Percentiles rank a stretch among this genome's conserved stretches.
Evolutionary conservation across 805 yeast genomes (phyloP).

Genomic region (Nakazawaea molendinolei): DNA sequence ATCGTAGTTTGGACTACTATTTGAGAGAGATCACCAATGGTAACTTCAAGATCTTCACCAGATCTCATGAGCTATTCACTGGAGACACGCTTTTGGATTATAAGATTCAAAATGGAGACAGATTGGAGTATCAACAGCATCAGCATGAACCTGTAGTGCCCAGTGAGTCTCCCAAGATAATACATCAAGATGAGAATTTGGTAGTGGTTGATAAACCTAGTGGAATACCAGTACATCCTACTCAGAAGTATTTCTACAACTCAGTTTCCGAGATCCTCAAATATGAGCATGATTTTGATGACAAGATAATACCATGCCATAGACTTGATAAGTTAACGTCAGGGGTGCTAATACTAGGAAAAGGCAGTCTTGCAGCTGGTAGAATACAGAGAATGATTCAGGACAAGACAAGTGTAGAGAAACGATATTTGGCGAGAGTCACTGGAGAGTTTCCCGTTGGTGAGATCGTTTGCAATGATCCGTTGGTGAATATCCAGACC

Average conservation of each 20-base stretch:
- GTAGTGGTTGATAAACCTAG: conserved; percentile 44
- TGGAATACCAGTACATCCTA: conserved; percentile 51
- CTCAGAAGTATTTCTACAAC: conserved; percentile 36
- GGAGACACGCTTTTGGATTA: conserved; percentile 14
- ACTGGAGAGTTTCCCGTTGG: conserved; percentile 33
- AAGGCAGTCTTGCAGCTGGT: conserved; percentile 26
- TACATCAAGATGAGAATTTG: conserved; percentile 30
- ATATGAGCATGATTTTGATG: too few relatives aligned
- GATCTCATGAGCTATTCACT: conserved; percentile 1
- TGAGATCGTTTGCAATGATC: conserved; percentile 27
- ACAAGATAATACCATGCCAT: conserved; percentile 29
- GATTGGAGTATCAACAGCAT: conserved; percentile 28
- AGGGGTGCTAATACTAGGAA: conserved; percentile 41
- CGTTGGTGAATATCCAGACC: conserved; percentile 26
- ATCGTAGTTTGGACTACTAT: conserved; percentile 20
- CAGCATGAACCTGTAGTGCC: conserved; percentile 40
- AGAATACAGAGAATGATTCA: conserved; percentile 28
- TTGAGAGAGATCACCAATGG: conserved; percentile 12
- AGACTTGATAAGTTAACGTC: conserved; percentile 46
- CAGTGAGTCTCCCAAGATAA: conserved; percentile 18
- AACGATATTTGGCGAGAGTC: conserved; percentile 41
- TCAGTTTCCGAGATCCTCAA: conserved; percentile 36
- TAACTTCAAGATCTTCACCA: conserved; percentile 6
- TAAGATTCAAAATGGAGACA: conserved; percentile 16
- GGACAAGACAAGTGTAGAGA: conserved; percentile 21